phyloP scores from a whole-genome alignment of 768 basidiomycete genomes.

The Candolleomyces eurysporus region DNA sequence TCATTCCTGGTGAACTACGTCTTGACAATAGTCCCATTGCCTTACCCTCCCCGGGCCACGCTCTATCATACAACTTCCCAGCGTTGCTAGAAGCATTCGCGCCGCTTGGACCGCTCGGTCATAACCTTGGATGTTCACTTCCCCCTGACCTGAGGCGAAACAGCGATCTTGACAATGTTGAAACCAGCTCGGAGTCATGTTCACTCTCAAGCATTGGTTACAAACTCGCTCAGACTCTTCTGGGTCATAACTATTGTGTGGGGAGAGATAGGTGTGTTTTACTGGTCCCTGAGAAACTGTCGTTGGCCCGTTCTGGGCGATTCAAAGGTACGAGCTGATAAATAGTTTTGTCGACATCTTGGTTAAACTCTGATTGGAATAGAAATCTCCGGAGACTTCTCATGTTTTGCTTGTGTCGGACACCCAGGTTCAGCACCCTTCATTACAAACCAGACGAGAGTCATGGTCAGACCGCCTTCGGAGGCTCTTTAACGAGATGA shows the following conservation, averaged over 20 bases:
- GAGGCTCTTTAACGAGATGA: slow-evolving; percentile 51
- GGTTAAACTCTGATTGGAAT: slow-evolving; percentile 7
- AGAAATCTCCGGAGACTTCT: slow-evolving; percentile 21
- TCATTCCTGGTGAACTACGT: no score
- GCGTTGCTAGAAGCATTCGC: no score
- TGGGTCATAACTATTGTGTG: slow-evolving; percentile 61
- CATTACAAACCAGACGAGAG: slow-evolving; percentile 31
- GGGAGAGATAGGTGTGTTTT: slow-evolving; percentile 63
- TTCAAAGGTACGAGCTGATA: slow-evolving; percentile 19
- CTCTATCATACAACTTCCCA: no score
- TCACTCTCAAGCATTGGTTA: slow-evolving; percentile 28
- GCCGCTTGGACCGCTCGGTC: no score
- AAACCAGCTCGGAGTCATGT: slow-evolving; percentile 11
- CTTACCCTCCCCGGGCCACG: no score
- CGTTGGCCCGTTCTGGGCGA: slow-evolving; percentile 51
- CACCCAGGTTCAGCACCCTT: slow-evolving; percentile 54
- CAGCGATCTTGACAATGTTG: no score
- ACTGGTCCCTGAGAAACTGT: slow-evolving; percentile 56
- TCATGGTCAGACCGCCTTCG: slow-evolving; percentile 42
- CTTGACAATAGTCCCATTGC: no score
- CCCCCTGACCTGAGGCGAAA: no score
- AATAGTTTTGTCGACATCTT: neutral
- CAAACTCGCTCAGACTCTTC: slow-evolving; percentile 44
- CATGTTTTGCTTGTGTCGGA: slow-evolving; percentile 72
- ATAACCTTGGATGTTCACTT: no score